These are phyloP conservation scores for Debaryomyces fabryi DNA, from an alignment of 1,139 yeast genomes.

Conservation along the genomic window DNA sequence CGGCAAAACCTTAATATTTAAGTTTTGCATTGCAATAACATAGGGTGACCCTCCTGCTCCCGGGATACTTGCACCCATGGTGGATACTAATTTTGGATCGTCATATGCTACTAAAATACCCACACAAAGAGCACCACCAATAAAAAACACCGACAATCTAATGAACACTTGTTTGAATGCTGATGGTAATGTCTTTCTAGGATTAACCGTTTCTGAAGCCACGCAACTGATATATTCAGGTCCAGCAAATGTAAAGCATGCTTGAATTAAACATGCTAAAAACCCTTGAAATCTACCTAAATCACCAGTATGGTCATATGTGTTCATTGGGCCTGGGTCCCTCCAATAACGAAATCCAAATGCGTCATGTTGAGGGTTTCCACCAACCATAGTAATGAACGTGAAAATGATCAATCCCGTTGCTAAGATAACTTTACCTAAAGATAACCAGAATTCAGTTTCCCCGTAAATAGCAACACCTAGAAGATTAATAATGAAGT, in stretches of 20 bases:
- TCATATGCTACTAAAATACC: conserved; percentile 38
- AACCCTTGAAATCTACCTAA: conserved; percentile 26
- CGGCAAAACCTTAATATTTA: conserved; percentile 35
- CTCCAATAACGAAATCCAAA: conserved; percentile 26
- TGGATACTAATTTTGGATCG: conserved; percentile 32
- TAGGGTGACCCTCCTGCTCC: conserved; percentile 37
- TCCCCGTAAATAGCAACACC: conserved; percentile 72
- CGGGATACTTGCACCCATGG: conserved; percentile 26
- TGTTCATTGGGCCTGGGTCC: conserved; percentile 23
- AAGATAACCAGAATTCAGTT: conserved; percentile 62
- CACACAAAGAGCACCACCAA: conserved; percentile 36
- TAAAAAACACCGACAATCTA: conserved; percentile 32
- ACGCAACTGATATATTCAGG: conserved; percentile 23
- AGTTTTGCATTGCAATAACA: conserved; percentile 40
- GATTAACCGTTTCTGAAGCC: conserved; percentile 32
- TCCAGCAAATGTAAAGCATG: conserved; percentile 25
- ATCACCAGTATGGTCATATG: conserved; percentile 16
- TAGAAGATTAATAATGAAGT: conserved; percentile 58
- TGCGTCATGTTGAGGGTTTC: conserved; percentile 24
- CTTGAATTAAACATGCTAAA: conserved; percentile 21
- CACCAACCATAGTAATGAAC: conserved; percentile 25
- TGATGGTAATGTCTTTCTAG: conserved; percentile 33
- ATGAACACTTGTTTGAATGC: conserved; percentile 38
- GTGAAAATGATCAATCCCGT: conserved; percentile 21
- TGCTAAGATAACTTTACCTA: conserved; percentile 47